Evolutionary conservation across 179 eudicot species (phyloP).

Genomic region (Actinidia arguta): DNA sequence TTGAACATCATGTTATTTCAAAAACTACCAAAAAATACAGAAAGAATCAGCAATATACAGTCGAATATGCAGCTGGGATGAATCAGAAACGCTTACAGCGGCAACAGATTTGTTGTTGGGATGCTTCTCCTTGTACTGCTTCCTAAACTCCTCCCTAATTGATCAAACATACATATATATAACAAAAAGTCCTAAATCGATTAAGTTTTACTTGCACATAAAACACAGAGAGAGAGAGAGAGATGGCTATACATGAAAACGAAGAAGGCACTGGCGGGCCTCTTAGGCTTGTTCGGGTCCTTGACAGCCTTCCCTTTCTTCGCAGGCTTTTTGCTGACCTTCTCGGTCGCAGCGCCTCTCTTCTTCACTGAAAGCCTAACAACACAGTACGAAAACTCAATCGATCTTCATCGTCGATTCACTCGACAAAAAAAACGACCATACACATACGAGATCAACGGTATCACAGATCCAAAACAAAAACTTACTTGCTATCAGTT

Average conservation of each 20-base stretch:
- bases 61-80: not conserved
- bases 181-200: not conserved
- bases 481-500: slow-evolving; percentile 10
- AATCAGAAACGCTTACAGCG: slow-evolving; percentile 48
- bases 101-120: slow-evolving; percentile 93
- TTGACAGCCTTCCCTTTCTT: slow-evolving; percentile 54
- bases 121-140: slow-evolving; percentile 67
- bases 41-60: not conserved
- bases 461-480: not conserved
- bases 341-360: slow-evolving; percentile 19
- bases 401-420: not conserved
- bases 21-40: too few species aligned
- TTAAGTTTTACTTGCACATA: not conserved
- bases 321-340: slow-evolving; percentile 26
- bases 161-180: not conserved
- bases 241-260: slow-evolving; percentile 57
- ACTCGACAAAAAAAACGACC: slow-evolving; percentile 10
- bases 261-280: slow-evolving; percentile 84
- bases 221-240: not conserved
- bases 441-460: not conserved
- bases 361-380: slow-evolving; percentile 65
- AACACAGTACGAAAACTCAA: not conserved
- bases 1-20: too few species aligned
- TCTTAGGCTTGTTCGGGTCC: slow-evolving; percentile 81
- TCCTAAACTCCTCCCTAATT: slow-evolving; percentile 70